Percentiles rank a stretch among this genome's conserved stretches.
These are phyloP conservation scores for Tylopilus vinaceipallidus DNA, from an alignment of 768 basidiomycete genomes.

Conservation along the genomic window DNA sequence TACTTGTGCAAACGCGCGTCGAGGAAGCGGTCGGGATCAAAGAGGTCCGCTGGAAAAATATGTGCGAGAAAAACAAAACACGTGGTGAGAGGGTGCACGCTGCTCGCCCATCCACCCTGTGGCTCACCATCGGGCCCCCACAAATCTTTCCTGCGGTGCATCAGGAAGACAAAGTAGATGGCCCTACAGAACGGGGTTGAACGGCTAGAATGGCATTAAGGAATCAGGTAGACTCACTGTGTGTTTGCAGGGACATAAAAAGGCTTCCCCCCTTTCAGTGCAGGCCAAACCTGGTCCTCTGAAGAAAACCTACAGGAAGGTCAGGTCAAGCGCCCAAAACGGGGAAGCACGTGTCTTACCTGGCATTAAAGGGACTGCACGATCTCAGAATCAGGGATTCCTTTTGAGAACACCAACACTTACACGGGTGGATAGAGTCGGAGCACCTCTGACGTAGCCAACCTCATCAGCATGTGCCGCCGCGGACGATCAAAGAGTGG, in stretches of 20 bases:
- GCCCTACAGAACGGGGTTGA: slow-evolving; percentile 4
- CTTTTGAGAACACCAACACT: neutral
- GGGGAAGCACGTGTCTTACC: slow-evolving; percentile 4
- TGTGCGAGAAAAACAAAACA: neutral
- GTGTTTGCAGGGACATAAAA: slow-evolving; percentile 49
- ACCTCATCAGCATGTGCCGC: neutral
- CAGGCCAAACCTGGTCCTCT: slow-evolving; percentile 21
- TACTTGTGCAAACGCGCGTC: slow-evolving; percentile 55
- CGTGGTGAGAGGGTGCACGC: no score
- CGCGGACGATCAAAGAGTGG: neutral
- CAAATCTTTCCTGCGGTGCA: slow-evolving; percentile 39
- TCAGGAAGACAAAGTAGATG: slow-evolving; percentile 27
- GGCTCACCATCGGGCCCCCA: slow-evolving; percentile 38
- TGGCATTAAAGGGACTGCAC: slow-evolving; percentile 22
- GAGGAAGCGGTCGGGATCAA: slow-evolving; percentile 67
- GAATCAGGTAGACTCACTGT: slow-evolving; percentile 14
- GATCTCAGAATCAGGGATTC: slow-evolving; percentile 1
- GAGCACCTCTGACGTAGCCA: slow-evolving; percentile 26
- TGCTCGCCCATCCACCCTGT: no score
- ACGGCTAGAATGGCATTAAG: neutral
- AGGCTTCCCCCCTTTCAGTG: slow-evolving; percentile 37
- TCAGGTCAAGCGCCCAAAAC: neutral
- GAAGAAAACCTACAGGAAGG: slow-evolving; percentile 10
- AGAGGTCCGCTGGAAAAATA: slow-evolving; percentile 30
- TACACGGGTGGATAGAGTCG: slow-evolving; percentile 33